Evolutionary conservation across 371 early-diverging fungal genomes (phyloP).

Genomic region (Mortierella sp.): DNA sequence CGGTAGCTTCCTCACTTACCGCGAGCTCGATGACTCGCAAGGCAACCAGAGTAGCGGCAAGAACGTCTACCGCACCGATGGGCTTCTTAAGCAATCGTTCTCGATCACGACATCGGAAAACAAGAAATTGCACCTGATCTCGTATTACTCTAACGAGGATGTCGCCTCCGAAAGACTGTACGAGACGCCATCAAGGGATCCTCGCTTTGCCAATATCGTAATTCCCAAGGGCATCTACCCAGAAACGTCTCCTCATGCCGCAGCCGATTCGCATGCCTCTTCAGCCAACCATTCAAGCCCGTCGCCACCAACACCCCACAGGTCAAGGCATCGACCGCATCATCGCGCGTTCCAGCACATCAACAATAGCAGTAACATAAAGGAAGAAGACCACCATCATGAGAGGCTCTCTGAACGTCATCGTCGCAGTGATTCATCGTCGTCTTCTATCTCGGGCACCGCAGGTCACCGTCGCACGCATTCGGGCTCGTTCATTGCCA

Average conservation of each 20-base stretch:
- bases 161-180: slow-evolving; percentile 60
- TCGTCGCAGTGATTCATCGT: slow-evolving; percentile 24
- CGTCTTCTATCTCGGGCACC: background rate
- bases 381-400: slow-evolving; percentile 14
- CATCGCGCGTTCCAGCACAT: slow-evolving; percentile 44
- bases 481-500: slow-evolving; percentile 19
- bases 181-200: slow-evolving; percentile 60
- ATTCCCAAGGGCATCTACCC: slow-evolving; percentile 71
- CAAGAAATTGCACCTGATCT: slow-evolving; percentile 86
- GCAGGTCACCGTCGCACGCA: slow-evolving; percentile 29
- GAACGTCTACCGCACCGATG: slow-evolving; percentile 58
- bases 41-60: slow-evolving; percentile 42
- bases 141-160: slow-evolving; percentile 85
- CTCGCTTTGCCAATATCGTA: slow-evolving; percentile 54
- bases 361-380: background rate
- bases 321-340: slow-evolving; percentile 50
- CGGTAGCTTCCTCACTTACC: slow-evolving; percentile 84
- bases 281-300: slow-evolving; percentile 50
- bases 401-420: slow-evolving; percentile 12
- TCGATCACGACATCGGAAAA: slow-evolving; percentile 82
- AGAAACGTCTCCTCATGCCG: slow-evolving; percentile 43
- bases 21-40: slow-evolving; percentile 75
- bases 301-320: slow-evolving; percentile 56
- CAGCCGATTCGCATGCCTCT: slow-evolving; percentile 26
- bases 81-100: slow-evolving; percentile 88